Percentiles rank a stretch among this genome's conserved stretches.
Evolutionary conservation across 441 rosid species (phyloP).

Genomic region (Omphalea diandra): DNA sequence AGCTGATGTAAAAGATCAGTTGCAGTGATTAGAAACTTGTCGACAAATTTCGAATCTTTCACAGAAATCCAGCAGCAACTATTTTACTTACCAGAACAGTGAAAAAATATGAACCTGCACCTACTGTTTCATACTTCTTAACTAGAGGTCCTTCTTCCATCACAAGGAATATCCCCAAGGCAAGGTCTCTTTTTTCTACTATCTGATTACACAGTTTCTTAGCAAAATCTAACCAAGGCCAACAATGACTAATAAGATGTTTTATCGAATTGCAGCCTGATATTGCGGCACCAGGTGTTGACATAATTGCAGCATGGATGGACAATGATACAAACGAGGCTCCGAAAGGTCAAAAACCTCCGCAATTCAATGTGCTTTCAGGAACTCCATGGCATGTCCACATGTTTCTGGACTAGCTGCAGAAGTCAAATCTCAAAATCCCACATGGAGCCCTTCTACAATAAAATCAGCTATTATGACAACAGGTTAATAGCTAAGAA

Average conservation of each 20-base stretch:
- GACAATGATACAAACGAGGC: conserved; percentile 46
- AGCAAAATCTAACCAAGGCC: not conserved
- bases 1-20: not conserved
- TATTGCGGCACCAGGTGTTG: conserved; percentile 72
- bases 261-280: conserved; percentile 56
- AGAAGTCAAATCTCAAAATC: conserved; percentile 52
- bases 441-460: conserved; percentile 61
- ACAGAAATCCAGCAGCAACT: conserved; percentile 73
- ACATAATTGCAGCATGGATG: conserved; percentile 79
- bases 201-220: not conserved
- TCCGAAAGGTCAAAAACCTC: conserved; percentile 45
- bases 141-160: conserved; percentile 67
- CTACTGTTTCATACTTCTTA: conserved; percentile 62
- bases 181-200: conserved; percentile 15
- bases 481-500: conserved; percentile 38
- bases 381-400: conserved; percentile 92
- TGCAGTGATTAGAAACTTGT: not conserved
- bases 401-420: conserved; percentile 70
- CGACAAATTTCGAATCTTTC: not conserved
- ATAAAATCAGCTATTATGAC: conserved; percentile 77
- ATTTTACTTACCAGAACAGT: conserved; percentile 49
- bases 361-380: conserved; percentile 54
- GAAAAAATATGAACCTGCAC: conserved; percentile 59
- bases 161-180: conserved; percentile 72
- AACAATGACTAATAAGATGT: not conserved